Conservation (phyloP, 257 asterid genomes). For the Solanum arcanum region DNA sequence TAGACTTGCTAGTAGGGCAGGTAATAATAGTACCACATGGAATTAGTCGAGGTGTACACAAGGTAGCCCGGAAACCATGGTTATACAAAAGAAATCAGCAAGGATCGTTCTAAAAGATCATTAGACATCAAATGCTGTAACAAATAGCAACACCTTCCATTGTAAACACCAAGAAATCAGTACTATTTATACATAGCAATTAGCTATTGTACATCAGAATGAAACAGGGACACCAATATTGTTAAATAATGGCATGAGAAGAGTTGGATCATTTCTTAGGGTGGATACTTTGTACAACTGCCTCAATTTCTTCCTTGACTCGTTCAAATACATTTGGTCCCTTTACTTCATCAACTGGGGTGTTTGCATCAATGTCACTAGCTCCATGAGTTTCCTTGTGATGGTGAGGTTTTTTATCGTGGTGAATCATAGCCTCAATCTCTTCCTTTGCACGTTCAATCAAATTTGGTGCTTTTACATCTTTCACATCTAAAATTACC, state of each 20-base stretch:
- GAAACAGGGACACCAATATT: not conserved
- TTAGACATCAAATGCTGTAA: not conserved
- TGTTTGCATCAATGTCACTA: conserved; percentile 51
- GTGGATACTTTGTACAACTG: conserved; percentile 40
- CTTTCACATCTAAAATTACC: conserved; percentile 13
- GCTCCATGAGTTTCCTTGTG: conserved; percentile 76
- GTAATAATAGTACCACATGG: not conserved
- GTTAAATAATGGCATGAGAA: not conserved
- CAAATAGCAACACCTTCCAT: not conserved
- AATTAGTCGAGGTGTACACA: not conserved
- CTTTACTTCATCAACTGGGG: conserved; percentile 58
- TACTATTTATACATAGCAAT: not conserved
- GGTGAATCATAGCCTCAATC: conserved; percentile 5
- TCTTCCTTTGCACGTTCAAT: conserved; percentile 28
- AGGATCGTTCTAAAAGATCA: not conserved
- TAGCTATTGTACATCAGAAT: not conserved
- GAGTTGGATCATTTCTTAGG: conserved; percentile 38
- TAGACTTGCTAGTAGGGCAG: not conserved
- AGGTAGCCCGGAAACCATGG: not conserved
- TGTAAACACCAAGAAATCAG: not conserved
- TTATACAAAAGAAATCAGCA: not conserved
- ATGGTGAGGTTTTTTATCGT: conserved; percentile 29
- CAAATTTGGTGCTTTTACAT: conserved; percentile 18
- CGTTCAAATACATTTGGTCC: conserved; percentile 66
- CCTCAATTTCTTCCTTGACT: conserved; percentile 83